Evolutionary conservation across 148 eudicot species (phyloP), one percentile per base, ranked within the genome.

Genomic region (Diospyros kaki): DNA sequence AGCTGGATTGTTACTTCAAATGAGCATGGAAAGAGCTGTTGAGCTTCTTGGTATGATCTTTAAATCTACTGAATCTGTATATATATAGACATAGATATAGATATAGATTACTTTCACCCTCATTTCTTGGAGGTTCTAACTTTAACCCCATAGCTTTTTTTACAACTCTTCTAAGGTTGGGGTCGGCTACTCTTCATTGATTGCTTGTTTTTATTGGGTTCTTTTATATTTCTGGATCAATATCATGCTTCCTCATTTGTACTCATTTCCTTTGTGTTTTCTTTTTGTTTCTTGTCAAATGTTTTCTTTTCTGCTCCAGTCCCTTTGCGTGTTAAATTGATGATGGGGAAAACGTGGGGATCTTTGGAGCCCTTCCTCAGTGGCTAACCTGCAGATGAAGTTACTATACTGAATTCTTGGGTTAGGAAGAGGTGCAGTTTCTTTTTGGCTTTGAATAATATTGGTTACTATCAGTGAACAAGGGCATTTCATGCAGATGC

Each of bases 291-390:
- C 53, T 60, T 60, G 41, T 53, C 40, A 12, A 61, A 11, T 51
- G 48, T 45, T 38, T n/a, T 71, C 4, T 60, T 18, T 79, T 71
- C 56, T 75, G 58, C 77, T 82, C 50, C 87, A 95, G 99, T 95
- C 77, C 97, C 99, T 64, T 76, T 95, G 81, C 91, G 68, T 72
- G 94, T 91, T 63, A 95, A 95, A 75, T 79, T 95, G 80, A 91
- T 86, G 90, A 78, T 85, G 73, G 99, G 99, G 77, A 85, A 62
- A 81, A 90, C 94, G 48, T 95, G 99, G 99, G 99, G 99, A 59
- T 85, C 97, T 71, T 75, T 92, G 88, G 93, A 90, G 82, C 96
- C 90, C 65, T 83, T 89, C 69, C 53, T 76, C 41, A 81, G 71
- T 66, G 84, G 77, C 40, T 18, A 72, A 68, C 48, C 51, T 18